These are phyloP conservation scores for Amylostereum areolatum DNA, from an alignment of 1,284 basidiomycete genomes.

Conservation along the genomic window DNA sequence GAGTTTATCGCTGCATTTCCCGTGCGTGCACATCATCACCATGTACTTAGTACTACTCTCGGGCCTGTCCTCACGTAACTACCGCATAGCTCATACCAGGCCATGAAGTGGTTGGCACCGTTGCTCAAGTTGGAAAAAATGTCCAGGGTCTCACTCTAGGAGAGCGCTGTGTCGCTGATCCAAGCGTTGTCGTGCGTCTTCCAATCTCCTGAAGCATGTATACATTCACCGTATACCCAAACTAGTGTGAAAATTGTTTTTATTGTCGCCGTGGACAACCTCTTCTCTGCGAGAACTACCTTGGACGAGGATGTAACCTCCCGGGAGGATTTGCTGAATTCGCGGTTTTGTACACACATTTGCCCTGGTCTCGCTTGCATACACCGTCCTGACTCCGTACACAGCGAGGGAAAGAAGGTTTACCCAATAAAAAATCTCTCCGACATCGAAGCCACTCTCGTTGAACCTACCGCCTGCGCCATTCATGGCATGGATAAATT, in stretches of 20 bases:
- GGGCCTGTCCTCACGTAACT: not conserved
- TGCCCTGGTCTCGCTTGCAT: not conserved
- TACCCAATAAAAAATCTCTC: conserved; percentile 58
- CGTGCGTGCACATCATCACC: conserved; percentile 18
- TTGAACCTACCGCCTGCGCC: conserved; percentile 59
- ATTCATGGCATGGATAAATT: conserved; percentile 62
- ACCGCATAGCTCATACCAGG: conserved; percentile 45
- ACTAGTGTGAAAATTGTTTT: conserved; percentile 49
- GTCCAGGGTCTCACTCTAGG: conserved; percentile 48
- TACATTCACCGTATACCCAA: too few relatives aligned
- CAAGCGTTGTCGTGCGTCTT: conserved; percentile 34
- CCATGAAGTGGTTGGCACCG: conserved; percentile 51
- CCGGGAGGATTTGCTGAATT: conserved; percentile 59
- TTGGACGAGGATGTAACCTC: conserved; percentile 44
- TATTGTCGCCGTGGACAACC: conserved; percentile 51
- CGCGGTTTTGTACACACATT: conserved; percentile 44
- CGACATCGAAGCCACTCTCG: conserved; percentile 54
- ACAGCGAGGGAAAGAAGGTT: conserved; percentile 36
- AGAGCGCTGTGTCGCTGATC: conserved; percentile 55
- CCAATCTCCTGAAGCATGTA: not conserved
- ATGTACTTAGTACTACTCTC: conserved; percentile 6
- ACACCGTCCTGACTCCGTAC: not conserved
- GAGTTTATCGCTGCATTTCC: conserved; percentile 57
- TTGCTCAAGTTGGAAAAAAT: conserved; percentile 47
- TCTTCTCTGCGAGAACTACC: conserved; percentile 53